A percentile compares a stretch with the other conserved stretches of the same genome.
Conservation (phyloP, 805 yeast species). For the Barnettozyma sucrosica region DNA sequence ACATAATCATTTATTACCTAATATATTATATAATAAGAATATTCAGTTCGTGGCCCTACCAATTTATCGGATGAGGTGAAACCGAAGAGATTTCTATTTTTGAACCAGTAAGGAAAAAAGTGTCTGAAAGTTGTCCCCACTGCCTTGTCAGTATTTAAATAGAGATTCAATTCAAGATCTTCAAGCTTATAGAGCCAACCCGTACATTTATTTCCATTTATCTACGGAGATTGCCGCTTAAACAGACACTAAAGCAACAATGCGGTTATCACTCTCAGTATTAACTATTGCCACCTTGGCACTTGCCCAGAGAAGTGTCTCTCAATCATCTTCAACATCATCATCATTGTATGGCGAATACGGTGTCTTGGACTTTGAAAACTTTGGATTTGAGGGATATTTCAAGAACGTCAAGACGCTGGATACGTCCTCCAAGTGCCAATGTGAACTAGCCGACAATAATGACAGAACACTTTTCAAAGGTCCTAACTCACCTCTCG, state of each 20-base stretch:
- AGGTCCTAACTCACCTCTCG: conserved; percentile 61
- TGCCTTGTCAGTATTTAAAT: not conserved
- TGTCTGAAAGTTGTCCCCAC: not conserved
- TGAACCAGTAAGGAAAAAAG: not conserved
- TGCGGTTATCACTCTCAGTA: not conserved
- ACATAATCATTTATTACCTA: no score
- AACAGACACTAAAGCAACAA: not conserved
- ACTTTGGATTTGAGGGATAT: conserved; percentile 51
- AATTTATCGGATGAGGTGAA: not conserved
- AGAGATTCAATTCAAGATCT: no score
- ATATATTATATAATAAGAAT: no score
- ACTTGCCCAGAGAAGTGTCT: conserved; percentile 7
- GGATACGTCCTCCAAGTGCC: conserved; percentile 34
- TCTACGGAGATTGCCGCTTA: no score
- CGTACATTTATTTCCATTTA: no score
- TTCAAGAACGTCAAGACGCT: conserved; percentile 43
- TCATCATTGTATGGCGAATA: conserved; percentile 21
- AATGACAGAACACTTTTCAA: conserved; percentile 35
- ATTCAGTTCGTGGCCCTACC: not conserved
- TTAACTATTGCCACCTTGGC: conserved; percentile 8
- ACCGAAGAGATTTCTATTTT: not conserved
- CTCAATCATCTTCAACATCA: not conserved
- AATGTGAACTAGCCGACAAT: conserved; percentile 43
- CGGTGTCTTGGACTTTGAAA: conserved; percentile 42
- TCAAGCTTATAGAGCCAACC: not conserved